phyloP scores from a whole-genome alignment of 495 filamentous ascomycete genomes.

The Cenococcum geophilum region DNA sequence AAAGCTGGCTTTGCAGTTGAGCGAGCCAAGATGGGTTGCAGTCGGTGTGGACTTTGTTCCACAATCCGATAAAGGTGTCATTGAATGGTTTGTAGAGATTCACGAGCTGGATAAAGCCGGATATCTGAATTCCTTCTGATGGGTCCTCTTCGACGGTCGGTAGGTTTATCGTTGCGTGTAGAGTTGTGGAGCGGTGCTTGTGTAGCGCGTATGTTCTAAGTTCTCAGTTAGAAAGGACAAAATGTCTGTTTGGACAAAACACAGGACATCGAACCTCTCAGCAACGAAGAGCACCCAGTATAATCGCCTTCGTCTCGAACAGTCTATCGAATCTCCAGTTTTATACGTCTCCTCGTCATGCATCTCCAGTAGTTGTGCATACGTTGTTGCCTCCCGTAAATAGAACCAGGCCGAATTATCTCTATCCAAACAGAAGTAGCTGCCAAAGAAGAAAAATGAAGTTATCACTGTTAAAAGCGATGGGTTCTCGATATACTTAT shows the following conservation, averaged over 20 bases:
- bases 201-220: conserved; percentile 69
- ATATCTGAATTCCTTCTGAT: conserved; percentile 39
- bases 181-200: conserved; percentile 64
- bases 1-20: conserved; percentile 59
- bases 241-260: background rate
- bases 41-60: conserved; percentile 62
- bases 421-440: conserved; percentile 64
- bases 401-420: conserved; percentile 70
- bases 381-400: conserved; percentile 63
- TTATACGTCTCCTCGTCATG: conserved; percentile 56
- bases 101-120: conserved; percentile 59
- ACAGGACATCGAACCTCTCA: conserved; percentile 49
- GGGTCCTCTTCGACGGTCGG: conserved; percentile 52
- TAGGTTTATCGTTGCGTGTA: conserved; percentile 57
- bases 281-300: conserved; percentile 69
- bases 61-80: conserved; percentile 59
- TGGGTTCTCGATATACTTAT: conserved; percentile 63
- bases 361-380: conserved; percentile 49
- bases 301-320: conserved; percentile 51
- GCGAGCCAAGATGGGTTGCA: conserved; percentile 55
- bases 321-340: conserved; percentile 43
- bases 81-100: conserved; percentile 68
- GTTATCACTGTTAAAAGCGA: conserved; percentile 65
- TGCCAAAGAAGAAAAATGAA: conserved; percentile 74
- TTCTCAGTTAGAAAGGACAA: background rate